A percentile compares a stretch with the other conserved stretches of the same genome.
Conservation (phyloP, 2,329 filamentous ascomycete genomes). For the Sclerotinia spermophila region DNA sequence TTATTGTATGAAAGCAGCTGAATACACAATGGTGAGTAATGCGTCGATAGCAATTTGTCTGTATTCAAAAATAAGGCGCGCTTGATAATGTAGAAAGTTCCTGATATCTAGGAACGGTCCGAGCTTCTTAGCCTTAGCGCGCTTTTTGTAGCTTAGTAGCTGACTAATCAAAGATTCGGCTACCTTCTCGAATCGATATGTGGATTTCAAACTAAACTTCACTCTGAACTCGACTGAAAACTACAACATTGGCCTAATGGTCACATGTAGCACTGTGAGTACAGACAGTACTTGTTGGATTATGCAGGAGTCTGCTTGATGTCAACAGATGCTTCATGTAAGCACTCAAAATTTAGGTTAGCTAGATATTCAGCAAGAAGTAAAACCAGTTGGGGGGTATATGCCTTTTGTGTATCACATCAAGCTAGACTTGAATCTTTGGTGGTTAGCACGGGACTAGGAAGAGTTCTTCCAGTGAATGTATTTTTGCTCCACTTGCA, state of each 20-base stretch:
- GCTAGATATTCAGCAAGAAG: not conserved
- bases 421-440: not conserved
- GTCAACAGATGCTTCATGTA: not conserved
- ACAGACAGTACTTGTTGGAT: not conserved
- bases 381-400: not conserved
- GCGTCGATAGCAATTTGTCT: slow-evolving; percentile 3
- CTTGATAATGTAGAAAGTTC: slow-evolving; percentile 11
- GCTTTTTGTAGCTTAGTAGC: not conserved
- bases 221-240: not conserved
- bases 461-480: not conserved
- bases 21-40: not conserved
- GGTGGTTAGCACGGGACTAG: too few species aligned
- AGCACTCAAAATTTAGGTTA: not conserved
- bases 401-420: not conserved
- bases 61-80: not conserved
- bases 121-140: slow-evolving; percentile 11
- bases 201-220: slow-evolving; percentile 9
- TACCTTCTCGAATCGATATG: not conserved
- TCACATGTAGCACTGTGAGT: not conserved
- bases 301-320: not conserved
- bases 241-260: not conserved
- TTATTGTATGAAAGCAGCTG: not conserved
- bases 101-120: slow-evolving; percentile 10
- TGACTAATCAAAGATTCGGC: slow-evolving; percentile 8
- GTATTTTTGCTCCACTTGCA: not conserved